Percentiles rank a stretch among this genome's conserved stretches.
Evolutionary conservation across 176 grass and related monocot species (phyloP).

Genomic region (Elymus sibiricus): DNA sequence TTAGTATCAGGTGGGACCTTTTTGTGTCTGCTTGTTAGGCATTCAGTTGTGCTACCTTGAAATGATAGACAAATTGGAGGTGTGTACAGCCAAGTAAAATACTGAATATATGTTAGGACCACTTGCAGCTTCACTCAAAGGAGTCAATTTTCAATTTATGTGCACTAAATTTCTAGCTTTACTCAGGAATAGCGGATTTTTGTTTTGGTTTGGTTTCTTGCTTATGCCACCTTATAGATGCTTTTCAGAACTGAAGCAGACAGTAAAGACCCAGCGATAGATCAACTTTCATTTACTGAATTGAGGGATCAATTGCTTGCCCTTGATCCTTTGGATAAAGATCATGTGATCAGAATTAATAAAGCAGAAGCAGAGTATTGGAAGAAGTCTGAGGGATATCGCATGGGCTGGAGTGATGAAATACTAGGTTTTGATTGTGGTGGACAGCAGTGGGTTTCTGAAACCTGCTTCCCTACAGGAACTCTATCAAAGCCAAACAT

Average conservation of each 20-base stretch:
- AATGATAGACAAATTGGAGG: not conserved
- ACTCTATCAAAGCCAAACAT: constrained; percentile 73
- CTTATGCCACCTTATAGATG: constrained; percentile 48
- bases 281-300: constrained; percentile 81
- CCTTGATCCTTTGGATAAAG: constrained; percentile 79
- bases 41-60: constrained; percentile 17
- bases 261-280: constrained; percentile 57
- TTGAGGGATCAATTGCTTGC: constrained; percentile 86
- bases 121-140: constrained; percentile 8
- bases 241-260: constrained; percentile 72
- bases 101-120: not conserved
- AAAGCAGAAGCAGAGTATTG: constrained; percentile 94
- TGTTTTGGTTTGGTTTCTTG: constrained; percentile 20
- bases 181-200: constrained; percentile 4
- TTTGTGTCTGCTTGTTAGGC: not conserved
- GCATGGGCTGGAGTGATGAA: constrained; percentile 96
- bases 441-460: constrained; percentile 91
- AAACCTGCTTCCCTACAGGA: constrained; percentile 82
- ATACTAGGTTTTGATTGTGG: constrained; percentile 98
- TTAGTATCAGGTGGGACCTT: not conserved
- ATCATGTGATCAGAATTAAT: constrained; percentile 82
- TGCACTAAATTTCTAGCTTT: constrained; percentile 18
- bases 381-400: constrained; percentile 93
- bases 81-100: constrained; percentile 3
- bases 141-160: not conserved